Evolutionary conservation across 2,329 filamentous ascomycete genomes (phyloP), one percentile per base, ranked within the genome.

Genomic region (Sarocladium strictum): DNA sequence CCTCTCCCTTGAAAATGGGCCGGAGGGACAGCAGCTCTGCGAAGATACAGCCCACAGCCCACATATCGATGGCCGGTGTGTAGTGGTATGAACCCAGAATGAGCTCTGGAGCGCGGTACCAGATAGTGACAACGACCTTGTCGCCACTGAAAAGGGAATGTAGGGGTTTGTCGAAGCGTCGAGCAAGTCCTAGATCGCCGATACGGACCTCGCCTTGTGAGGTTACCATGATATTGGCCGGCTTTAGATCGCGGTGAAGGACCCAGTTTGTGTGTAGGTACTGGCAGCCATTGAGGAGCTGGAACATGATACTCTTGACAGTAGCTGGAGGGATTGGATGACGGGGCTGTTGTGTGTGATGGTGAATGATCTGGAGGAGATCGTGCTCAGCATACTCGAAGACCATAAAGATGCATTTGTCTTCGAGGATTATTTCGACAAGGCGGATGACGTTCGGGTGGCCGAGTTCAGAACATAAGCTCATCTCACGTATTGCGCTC

Each of bases 351-450:
- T 96, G 87, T 1, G 89, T 96, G 71, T 99, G 94, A 67, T 97
- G 92, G 68, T 99, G 94, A 62, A 99, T 97, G 67, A 99, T 97
- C 69, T 99, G 94, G 3, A 99, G 78, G 35, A 99, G 75, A 70
- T 99, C 94, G 69, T 99, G 94, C 71, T 99, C 94, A 61, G 94
- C 94, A 69, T 96, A 99, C 70, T 97, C 94, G 63, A 99, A 97
- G 2, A 99, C 92, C 88, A 99, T 99, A 72, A 92, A 99, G 68
- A 99, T 97, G 74, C 92, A 97, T 75, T 97, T 97, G 70, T 96
- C 92, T 72, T 99, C 93, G 2, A 99, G 79, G 64, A 99, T 96
- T 64, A 96, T 97, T 72, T 99, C 94, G 58, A 93, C 85, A 1
- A 97, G 83, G 56, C 87, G 85, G 61, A 99, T 93, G 32, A 99